Base-by-base conservation (phyloP, 306 rosid species). In the Spatholobus suberectus region DNA sequence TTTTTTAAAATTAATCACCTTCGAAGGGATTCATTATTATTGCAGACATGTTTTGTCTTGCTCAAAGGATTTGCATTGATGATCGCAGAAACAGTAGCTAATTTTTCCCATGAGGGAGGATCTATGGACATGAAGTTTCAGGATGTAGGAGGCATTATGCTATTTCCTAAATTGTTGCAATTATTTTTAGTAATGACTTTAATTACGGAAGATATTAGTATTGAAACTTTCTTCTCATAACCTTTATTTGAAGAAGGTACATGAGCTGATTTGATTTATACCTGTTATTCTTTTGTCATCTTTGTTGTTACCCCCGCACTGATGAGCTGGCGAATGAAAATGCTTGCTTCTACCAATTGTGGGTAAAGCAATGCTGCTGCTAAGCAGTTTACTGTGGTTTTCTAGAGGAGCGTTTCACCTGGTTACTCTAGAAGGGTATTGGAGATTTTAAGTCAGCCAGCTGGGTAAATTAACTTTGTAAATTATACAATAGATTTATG, bases 21-120 rank as follows among this genome's bases (percentile, higher is more conserved):
- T 86, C 61, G 61, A 84, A 87, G 87, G 82, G 89, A 89, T 90
- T 87, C 89, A 81, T 89, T 88, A 58, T 75, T 85, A 79, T 65
- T 68, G 65, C 78, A 86, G 91, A 66, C 92, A 89, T 72, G 84
- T 82, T 81, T 81, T 77, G 85, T 82, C 89, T 85, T 73, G 88
- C 87, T 81, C 57, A 80, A 82, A 51, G 66, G 85, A 85, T 84
- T 83, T 87, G 81, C 84, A 69, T 86, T 80, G 86, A 85, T 89
- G 90, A 82, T 86, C 47, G 77, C 73, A 83, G 84, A 85, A 88
- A 86, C 83, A 81, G 85, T 85, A 32, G 52, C 89, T 76, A 82
- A 87, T 86, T 87, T 77, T 73, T 83, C 86, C 81, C 85, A 82
- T 76, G 75, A 82, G 86, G 89, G 89, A 63, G 85, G 82, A 81